These are phyloP conservation scores for Cornus florida DNA, from an alignment of 148 eudicot species.

Conservation along the genomic window DNA sequence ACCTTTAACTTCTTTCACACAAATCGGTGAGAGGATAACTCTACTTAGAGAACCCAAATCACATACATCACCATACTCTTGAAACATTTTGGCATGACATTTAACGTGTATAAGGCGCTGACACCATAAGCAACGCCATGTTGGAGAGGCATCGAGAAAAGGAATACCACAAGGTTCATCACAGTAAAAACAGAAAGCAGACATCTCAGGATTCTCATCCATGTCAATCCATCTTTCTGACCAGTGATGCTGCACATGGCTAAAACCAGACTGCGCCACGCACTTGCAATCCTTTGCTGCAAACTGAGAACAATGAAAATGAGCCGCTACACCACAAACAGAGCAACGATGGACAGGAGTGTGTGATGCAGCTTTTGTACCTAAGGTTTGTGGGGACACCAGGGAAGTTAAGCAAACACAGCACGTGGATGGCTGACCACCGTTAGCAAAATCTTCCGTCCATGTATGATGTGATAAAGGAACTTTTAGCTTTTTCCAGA, in stretches of 20 bases:
- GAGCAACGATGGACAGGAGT: slow-evolving; percentile 71
- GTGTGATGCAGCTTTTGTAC: slow-evolving; percentile 50
- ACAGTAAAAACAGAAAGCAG: slow-evolving; percentile 77
- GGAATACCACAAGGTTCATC: slow-evolving; percentile 92
- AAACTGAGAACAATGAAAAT: slow-evolving; percentile 64
- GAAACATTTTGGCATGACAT: slow-evolving; percentile 75
- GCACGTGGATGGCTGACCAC: slow-evolving; percentile 75
- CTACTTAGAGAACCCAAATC: slow-evolving; percentile 76
- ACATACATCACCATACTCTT: slow-evolving; percentile 74
- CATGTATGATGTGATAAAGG: slow-evolving; percentile 79
- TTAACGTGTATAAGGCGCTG: slow-evolving; percentile 80
- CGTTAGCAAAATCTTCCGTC: slow-evolving; percentile 65
- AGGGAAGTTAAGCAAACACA: slow-evolving; percentile 76
- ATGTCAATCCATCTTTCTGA: slow-evolving; percentile 75
- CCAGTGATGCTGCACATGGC: slow-evolving; percentile 86
- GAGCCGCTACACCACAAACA: slow-evolving; percentile 86
- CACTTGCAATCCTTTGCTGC: slow-evolving; percentile 89
- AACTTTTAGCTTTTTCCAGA: slow-evolving; percentile 72
- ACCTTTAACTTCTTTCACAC: slow-evolving; percentile 62
- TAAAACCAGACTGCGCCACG: slow-evolving; percentile 67
- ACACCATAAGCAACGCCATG: slow-evolving; percentile 93
- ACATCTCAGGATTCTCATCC: slow-evolving; percentile 77
- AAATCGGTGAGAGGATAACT: slow-evolving; percentile 70
- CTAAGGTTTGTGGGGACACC: slow-evolving; percentile 43
- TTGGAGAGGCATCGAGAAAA: slow-evolving; percentile 69